Evolutionary conservation across 1,284 basidiomycete species (phyloP).

Genomic region (Mycena citricolor): DNA sequence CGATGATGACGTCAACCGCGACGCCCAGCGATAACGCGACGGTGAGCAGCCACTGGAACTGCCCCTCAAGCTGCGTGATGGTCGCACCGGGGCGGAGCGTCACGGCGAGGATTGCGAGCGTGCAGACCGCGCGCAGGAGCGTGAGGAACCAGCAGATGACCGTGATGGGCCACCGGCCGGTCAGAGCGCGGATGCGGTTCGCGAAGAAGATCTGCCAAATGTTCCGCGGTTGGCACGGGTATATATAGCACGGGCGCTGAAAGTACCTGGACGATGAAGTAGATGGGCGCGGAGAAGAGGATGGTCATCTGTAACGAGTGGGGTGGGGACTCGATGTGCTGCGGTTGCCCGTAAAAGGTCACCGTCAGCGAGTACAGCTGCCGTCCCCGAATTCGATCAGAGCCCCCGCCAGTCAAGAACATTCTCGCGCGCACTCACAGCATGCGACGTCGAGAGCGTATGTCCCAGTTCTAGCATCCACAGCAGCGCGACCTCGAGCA

Average conservation of each 20-base stretch:
- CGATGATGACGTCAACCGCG: conserved; percentile 4
- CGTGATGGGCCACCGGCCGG: conserved; percentile 5
- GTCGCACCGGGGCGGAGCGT: neutral
- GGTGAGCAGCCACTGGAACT: conserved; percentile 8
- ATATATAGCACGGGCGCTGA: no score
- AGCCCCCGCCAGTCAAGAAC: neutral
- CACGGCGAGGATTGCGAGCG: neutral
- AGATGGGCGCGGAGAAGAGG: conserved; percentile 2
- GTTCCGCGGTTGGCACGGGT: no score
- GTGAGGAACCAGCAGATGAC: neutral
- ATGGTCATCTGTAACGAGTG: neutral
- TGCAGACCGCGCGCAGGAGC: neutral
- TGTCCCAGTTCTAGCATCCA: conserved; percentile 12
- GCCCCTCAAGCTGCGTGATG: neutral
- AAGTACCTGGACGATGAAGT: conserved; percentile 4
- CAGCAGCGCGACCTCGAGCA: neutral
- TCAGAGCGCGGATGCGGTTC: conserved; percentile 5
- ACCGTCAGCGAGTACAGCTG: conserved; percentile 10
- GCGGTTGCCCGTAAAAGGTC: conserved; percentile 2
- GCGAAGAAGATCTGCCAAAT: conserved; percentile 5
- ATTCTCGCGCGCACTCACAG: neutral
- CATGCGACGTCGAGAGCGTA: conserved; percentile 7
- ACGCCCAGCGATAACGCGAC: conserved; percentile 1
- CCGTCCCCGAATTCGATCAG: neutral
- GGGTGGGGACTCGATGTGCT: conserved; percentile 1